These are phyloP conservation scores for Sherardia arvensis DNA, from an alignment of 257 asterid genomes.

Conservation along the genomic window DNA sequence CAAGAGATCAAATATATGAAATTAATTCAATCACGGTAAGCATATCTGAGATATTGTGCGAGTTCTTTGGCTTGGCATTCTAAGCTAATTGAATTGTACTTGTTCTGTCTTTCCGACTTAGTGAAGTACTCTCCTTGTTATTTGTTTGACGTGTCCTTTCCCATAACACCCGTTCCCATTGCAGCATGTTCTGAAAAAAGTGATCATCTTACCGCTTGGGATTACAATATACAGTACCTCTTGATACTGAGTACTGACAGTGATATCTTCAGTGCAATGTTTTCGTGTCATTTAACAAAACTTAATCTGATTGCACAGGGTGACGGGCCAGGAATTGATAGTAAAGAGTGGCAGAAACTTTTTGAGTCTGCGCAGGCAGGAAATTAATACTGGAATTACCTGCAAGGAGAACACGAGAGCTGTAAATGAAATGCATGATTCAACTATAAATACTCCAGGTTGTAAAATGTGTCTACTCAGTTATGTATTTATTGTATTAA, in stretches of 20 bases:
- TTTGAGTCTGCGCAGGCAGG: constrained; percentile 43
- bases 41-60: background rate
- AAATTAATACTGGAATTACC: background rate
- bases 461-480: background rate
- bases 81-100: too few relatives aligned
- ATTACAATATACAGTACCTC: background rate
- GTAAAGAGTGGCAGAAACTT: constrained; percentile 55
- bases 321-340: constrained; percentile 90
- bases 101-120: too few relatives aligned
- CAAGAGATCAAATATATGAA: constrained; percentile 73
- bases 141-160: too few relatives aligned
- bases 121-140: background rate
- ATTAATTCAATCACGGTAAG: constrained; percentile 75
- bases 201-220: background rate
- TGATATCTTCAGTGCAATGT: background rate
- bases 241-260: background rate
- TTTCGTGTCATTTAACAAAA: background rate
- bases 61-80: background rate
- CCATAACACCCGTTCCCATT: background rate
- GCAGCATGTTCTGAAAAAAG: background rate
- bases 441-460: background rate
- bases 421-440: background rate
- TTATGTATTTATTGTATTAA: background rate
- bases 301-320: constrained; percentile 39
- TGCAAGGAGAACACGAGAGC: background rate